A percentile compares a stretch with the other conserved stretches of the same genome.
Evolutionary conservation across 495 filamentous ascomycete species (phyloP).

Genomic region (Aspergillus bridgeri): DNA sequence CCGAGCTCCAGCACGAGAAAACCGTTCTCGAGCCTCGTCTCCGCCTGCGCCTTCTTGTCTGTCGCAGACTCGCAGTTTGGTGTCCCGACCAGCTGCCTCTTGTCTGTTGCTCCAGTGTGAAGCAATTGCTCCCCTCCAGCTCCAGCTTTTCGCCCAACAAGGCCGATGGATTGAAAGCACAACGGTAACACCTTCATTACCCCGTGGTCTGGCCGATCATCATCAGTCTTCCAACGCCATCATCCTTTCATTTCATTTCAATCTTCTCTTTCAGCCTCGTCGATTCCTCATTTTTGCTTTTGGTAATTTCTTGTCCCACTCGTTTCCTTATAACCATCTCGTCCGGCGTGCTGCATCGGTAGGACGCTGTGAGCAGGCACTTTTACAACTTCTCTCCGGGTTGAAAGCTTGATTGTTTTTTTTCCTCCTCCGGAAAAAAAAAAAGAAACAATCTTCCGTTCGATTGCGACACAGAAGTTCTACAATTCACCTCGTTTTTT

Average conservation of each 20-base stretch:
- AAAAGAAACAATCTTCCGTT: conserved; percentile 12
- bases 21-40: not conserved
- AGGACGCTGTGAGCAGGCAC: conserved; percentile 44
- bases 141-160: not conserved
- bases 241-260: conserved; percentile 16
- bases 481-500: conserved; percentile 22
- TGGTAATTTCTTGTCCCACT: conserved; percentile 16
- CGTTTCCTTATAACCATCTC: conserved; percentile 21
- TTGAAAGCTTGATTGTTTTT: conserved; percentile 4
- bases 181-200: not conserved
- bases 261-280: conserved; percentile 11
- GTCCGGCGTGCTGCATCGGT: conserved; percentile 39
- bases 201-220: conserved; percentile 23
- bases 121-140: not conserved
- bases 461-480: not conserved
- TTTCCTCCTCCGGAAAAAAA: conserved; percentile 11
- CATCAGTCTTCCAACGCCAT: conserved; percentile 19
- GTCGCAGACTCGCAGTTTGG: not conserved
- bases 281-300: conserved; percentile 12
- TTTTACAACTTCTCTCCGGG: conserved; percentile 19
- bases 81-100: no score
- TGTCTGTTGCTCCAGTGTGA: not conserved
- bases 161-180: not conserved
- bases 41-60: not conserved
- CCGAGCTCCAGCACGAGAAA: not conserved